Base-by-base conservation (phyloP, 2,329 filamentous ascomycete species). In the Dactylellina cionopaga region DNA sequence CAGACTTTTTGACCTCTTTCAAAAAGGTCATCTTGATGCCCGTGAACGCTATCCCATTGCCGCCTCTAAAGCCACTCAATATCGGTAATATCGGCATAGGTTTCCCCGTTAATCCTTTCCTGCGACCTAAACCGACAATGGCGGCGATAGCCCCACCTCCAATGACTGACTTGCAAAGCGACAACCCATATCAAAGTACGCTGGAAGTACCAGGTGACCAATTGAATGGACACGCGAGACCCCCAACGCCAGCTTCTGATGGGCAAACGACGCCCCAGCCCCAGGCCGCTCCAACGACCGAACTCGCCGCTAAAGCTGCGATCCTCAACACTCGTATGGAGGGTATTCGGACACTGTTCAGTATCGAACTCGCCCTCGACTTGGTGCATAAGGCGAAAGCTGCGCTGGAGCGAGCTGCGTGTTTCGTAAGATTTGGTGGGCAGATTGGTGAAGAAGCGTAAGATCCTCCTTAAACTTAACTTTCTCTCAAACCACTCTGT, bases 21-120 rank as follows among this genome's bases (percentile, higher is more conserved):
- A 97, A 92, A 79, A 98, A 98, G 80, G 95, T 99, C 6, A 91
- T 99, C 75, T 97, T 99, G 93, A 96, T 96, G 89, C 95, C 95
- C 1, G 94, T 99, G 51, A 96, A 92, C 56, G 94, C 92, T 6
- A 83, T 98, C 22, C 75, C 76, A 7, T 47, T 73, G 10, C 62
- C 62, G n/a, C 69, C 69, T 24, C 39, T 65, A 3, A 73, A 73
- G 13, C 62, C 60, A 6, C n/a, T n/a, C n/a, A n/a, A n/a, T n/a
- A n/a, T n/a, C n/a, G n/a, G n/a, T n/a, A n/a, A n/a, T 22, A 62
- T 73, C 5, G 58, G 66, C n/a, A 17, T 71, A 25, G 58, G 22
- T n/a, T 71, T 71, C 27, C 66, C 65, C 19, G 54, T 71, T 10
- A 71, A 71, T 13, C 65, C 66, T 13, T 71, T 71, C 37, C 19